phyloP scores from a whole-genome alignment of 2,329 filamentous ascomycete species.

The Onygenales sp. region DNA sequence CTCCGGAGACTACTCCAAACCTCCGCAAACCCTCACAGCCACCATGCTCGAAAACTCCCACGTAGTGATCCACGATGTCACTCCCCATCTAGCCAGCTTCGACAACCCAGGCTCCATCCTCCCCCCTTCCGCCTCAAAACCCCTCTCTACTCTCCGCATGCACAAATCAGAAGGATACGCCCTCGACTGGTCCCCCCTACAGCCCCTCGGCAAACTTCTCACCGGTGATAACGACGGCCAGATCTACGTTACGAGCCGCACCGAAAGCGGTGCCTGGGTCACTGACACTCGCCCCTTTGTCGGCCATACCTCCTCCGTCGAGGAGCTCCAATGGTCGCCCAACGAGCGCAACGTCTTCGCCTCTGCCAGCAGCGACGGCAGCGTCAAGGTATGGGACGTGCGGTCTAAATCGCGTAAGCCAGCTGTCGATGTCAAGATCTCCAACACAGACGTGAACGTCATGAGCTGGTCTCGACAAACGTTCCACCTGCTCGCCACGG shows the following conservation, averaged over 20 bases:
- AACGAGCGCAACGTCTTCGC: slow-evolving; percentile 89
- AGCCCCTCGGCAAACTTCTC: slow-evolving; percentile 72
- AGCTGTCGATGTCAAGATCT: slow-evolving; percentile 80
- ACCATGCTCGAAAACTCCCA: slow-evolving; percentile 86
- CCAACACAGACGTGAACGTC: slow-evolving; percentile 83
- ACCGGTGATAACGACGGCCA: slow-evolving; percentile 86
- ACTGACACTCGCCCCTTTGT: slow-evolving; percentile 76
- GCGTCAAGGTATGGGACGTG: slow-evolving; percentile 91
- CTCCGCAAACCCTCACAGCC: slow-evolving; percentile 76
- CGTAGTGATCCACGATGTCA: slow-evolving; percentile 89
- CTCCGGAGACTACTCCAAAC: slow-evolving; percentile 52
- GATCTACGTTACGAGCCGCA: slow-evolving; percentile 80
- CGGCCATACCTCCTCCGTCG: slow-evolving; percentile 76
- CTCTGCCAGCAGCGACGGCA: slow-evolving; percentile 87
- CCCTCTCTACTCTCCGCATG: slow-evolving; percentile 74
- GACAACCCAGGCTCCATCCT: slow-evolving; percentile 78
- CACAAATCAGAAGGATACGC: slow-evolving; percentile 94
- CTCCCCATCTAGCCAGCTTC: slow-evolving; percentile 78
- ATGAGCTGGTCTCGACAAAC: slow-evolving; percentile 91
- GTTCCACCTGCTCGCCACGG: slow-evolving; percentile 79
- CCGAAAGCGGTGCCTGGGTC: slow-evolving; percentile 78
- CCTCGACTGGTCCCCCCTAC: slow-evolving; percentile 85
- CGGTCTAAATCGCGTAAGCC: slow-evolving; percentile 80
- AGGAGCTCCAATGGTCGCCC: slow-evolving; percentile 96
- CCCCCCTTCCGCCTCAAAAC: slow-evolving; percentile 76